A percentile compares a stretch with the other conserved stretches of the same genome.
Conservation (phyloP, 2,329 filamentous ascomycete species). For the Neonectria punicea region DNA sequence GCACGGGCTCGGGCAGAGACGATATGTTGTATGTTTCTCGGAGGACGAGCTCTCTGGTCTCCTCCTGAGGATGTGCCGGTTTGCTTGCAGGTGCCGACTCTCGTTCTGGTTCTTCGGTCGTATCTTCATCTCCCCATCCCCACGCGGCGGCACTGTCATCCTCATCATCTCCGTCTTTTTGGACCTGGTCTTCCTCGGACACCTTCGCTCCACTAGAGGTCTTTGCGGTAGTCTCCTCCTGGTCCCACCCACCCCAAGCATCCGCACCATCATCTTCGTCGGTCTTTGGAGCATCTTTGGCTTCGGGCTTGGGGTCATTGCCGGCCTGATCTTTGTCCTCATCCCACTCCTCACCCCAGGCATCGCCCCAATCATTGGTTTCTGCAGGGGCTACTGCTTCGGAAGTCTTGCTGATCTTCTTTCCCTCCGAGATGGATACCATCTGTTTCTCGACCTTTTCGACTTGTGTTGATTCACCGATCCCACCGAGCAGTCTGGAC, state of each 20-base stretch:
- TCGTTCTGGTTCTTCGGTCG: constrained; percentile 38
- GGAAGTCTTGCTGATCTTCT: constrained; percentile 67
- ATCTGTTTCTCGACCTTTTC: constrained; percentile 88
- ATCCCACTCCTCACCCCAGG: constrained; percentile 86
- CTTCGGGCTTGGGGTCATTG: constrained; percentile 34
- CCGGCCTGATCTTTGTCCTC: constrained; percentile 66
- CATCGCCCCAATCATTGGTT: constrained; percentile 74
- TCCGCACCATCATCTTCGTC: constrained; percentile 63
- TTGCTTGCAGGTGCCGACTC: constrained; percentile 23
- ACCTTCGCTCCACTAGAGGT: constrained; percentile 28
- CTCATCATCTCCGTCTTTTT: constrained; percentile 49
- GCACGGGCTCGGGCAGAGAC: constrained; percentile 82
- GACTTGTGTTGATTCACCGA: constrained; percentile 75
- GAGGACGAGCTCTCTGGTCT: constrained; percentile 76
- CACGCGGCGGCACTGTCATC: constrained; percentile 74
- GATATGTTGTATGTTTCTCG: constrained; percentile 91
- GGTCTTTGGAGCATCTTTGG: constrained; percentile 33
- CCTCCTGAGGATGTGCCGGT: constrained; percentile 36
- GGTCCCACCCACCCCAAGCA: constrained; percentile 86
- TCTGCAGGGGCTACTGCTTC: constrained; percentile 57
- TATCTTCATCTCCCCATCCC: constrained; percentile 84
- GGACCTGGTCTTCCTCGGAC: constrained; percentile 25
- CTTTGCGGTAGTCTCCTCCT: constrained; percentile 57
- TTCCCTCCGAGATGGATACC: constrained; percentile 74
- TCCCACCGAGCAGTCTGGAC: constrained; percentile 71